Percentiles rank a stretch among this genome's conserved stretches.
Evolutionary conservation across 805 yeast genomes (phyloP).

Genomic region (Lipomyces kockii): DNA sequence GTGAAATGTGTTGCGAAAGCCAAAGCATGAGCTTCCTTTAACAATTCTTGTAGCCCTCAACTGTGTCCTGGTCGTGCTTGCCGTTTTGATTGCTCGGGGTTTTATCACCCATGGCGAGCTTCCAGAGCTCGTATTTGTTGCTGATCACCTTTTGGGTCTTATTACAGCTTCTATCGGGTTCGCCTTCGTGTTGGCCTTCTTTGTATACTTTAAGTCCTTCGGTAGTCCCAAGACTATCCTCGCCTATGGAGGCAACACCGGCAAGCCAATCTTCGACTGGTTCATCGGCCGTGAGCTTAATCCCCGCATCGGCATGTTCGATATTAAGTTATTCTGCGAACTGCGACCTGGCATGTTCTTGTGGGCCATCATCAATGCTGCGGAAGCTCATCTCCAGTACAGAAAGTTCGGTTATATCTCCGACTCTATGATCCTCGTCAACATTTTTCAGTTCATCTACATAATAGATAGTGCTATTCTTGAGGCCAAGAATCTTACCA

Average conservation of each 20-base stretch:
- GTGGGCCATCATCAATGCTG: slow-evolving; percentile 74
- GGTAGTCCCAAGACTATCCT: slow-evolving; percentile 63
- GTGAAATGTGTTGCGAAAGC: not conserved
- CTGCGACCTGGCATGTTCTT: slow-evolving; percentile 90
- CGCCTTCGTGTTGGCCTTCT: slow-evolving; percentile 63
- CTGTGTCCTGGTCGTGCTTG: slow-evolving; percentile 53
- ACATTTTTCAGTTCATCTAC: slow-evolving; percentile 74
- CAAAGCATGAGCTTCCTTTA: not conserved
- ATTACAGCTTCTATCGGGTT: slow-evolving; percentile 66
- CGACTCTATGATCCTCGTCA: slow-evolving; percentile 74
- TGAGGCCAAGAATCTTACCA: slow-evolving; percentile 85
- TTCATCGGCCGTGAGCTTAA: slow-evolving; percentile 95
- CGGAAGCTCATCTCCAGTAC: slow-evolving; percentile 84
- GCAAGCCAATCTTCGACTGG: slow-evolving; percentile 73
- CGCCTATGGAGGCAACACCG: slow-evolving; percentile 86
- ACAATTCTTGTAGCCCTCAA: slow-evolving; percentile 16
- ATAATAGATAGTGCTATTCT: slow-evolving; percentile 89
- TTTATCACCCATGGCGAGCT: slow-evolving; percentile 52
- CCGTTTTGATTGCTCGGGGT: slow-evolving; percentile 58
- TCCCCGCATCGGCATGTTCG: slow-evolving; percentile 83
- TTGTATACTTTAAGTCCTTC: slow-evolving; percentile 72
- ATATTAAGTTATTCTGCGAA: slow-evolving; percentile 89
- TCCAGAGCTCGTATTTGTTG: slow-evolving; percentile 72
- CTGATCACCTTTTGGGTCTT: slow-evolving; percentile 68
- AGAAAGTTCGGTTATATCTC: slow-evolving; percentile 60